Evolutionary conservation across 495 filamentous ascomycete genomes (phyloP).

Genomic region (Neurospora africana): DNA sequence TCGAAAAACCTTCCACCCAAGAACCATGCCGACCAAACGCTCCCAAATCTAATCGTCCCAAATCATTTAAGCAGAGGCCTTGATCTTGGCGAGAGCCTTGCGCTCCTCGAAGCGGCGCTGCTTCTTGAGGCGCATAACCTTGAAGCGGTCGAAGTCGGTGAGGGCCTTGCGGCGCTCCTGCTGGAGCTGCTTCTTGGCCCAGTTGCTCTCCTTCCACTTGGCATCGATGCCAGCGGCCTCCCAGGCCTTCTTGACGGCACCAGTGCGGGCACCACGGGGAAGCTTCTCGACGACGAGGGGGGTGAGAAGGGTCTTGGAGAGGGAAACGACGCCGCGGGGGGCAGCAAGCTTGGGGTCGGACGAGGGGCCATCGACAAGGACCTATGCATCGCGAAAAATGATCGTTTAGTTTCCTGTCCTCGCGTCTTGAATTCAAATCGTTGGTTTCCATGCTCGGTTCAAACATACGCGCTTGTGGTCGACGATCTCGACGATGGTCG

Average conservation of each 20-base stretch:
- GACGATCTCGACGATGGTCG: slow-evolving; percentile 95
- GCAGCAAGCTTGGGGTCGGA: slow-evolving; percentile 61
- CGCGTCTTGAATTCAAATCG: slow-evolving; percentile 4
- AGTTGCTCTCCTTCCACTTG: slow-evolving; percentile 80
- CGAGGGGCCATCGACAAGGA: slow-evolving; percentile 88
- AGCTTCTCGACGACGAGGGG: slow-evolving; percentile 80
- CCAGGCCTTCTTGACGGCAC: slow-evolving; percentile 75
- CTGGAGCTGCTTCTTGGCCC: slow-evolving; percentile 80
- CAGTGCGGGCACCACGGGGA: slow-evolving; percentile 74
- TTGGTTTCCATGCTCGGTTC: slow-evolving; percentile 1
- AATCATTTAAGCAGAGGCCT: slow-evolving; percentile 34
- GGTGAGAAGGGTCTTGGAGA: slow-evolving; percentile 78
- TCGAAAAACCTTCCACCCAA: slow-evolving; percentile 28
- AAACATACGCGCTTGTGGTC: slow-evolving; percentile 98
- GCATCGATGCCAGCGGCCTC: slow-evolving; percentile 74
- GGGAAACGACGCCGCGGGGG: slow-evolving; percentile 70
- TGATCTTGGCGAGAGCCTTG: slow-evolving; percentile 79
- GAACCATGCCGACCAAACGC: slow-evolving; percentile 30
- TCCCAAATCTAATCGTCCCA: slow-evolving; percentile 14
- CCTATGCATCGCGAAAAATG: slow-evolving; percentile 43
- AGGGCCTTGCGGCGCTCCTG: slow-evolving; percentile 77
- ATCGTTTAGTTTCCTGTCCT: slow-evolving; percentile 19
- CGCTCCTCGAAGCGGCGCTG: slow-evolving; percentile 94
- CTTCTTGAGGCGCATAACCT: slow-evolving; percentile 95
- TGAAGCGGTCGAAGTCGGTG: slow-evolving; percentile 99